Conservation (phyloP, 371 early-diverging fungal species). For the Choanephora cucurbitarum region DNA sequence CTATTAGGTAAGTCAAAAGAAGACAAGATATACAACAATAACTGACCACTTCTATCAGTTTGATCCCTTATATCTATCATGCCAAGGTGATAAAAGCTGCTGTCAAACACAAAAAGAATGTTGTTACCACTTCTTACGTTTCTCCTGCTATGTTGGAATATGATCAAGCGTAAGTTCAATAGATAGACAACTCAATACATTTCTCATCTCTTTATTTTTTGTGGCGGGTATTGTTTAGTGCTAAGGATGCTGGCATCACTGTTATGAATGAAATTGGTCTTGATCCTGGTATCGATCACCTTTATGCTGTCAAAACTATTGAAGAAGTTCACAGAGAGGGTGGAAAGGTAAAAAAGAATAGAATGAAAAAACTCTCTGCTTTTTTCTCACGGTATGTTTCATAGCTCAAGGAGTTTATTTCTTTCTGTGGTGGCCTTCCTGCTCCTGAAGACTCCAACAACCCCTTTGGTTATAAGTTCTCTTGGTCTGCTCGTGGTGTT, state of each 20-base stretch:
- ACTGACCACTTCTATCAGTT: conserved; percentile 38
- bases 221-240: conserved; percentile 53
- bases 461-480: conserved; percentile 99
- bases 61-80: conserved; percentile 90
- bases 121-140: conserved; percentile 92
- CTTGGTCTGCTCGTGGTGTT: conserved; percentile 97
- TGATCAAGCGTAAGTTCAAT: conserved; percentile 72
- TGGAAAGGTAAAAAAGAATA: conserved; percentile 68
- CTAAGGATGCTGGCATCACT: conserved; percentile 78
- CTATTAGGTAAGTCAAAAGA: conserved; percentile 57
- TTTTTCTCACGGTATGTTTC: conserved; percentile 3
- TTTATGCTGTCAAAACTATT: conserved; percentile 86
- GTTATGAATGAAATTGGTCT: conserved; percentile 94
- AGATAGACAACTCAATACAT: too few species aligned
- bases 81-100: conserved; percentile 85
- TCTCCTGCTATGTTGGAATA: conserved; percentile 85
- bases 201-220: conserved; percentile 6
- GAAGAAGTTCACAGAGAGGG: conserved; percentile 86
- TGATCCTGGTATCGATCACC: conserved; percentile 95
- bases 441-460: conserved; percentile 97
- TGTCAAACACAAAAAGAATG: conserved; percentile 78
- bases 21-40: too few species aligned
- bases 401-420: conserved; percentile 81
- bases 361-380: too few species aligned
- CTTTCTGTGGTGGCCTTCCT: conserved; percentile 98